Evolutionary conservation across 371 early-diverging fungal genomes (phyloP).

Genomic region (Apophysomyces variabilis): DNA sequence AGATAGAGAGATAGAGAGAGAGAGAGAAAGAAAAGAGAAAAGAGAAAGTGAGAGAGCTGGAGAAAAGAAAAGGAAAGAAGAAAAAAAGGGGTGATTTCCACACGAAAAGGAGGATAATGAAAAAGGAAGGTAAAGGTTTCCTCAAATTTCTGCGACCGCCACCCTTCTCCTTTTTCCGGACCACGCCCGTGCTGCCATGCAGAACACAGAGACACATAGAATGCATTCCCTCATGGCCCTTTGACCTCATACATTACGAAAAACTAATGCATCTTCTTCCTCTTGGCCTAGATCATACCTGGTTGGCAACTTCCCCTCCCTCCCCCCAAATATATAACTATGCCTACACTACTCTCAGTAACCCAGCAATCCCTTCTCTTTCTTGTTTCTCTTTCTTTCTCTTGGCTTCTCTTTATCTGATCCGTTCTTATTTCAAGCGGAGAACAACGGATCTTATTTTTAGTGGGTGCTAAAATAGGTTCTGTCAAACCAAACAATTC

Average conservation of each 20-base stretch:
- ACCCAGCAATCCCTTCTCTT: not conserved
- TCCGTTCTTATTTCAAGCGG: not conserved
- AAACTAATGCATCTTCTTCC: no score
- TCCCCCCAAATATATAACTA: not conserved
- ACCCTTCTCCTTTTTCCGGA: constrained; percentile 28
- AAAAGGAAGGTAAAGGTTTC: constrained; percentile 6
- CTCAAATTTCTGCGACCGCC: constrained; percentile 16
- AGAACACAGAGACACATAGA: no score
- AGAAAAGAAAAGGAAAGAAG: constrained; percentile 7
- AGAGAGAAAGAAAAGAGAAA: no score
- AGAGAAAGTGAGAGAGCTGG: no score
- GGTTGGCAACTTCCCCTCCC: not conserved
- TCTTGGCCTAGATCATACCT: no score
- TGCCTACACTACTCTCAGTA: no score
- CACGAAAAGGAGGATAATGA: constrained; percentile 5
- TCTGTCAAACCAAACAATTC: no score
- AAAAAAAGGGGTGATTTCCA: constrained; percentile 8
- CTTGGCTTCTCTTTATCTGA: not conserved
- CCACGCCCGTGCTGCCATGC: constrained; percentile 26
- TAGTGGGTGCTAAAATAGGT: not conserved
- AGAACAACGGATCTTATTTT: constrained; percentile 5
- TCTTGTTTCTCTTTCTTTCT: not conserved
- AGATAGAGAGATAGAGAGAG: not conserved
- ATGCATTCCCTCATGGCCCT: no score
- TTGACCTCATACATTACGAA: no score